Evolutionary conservation across 257 asterid genomes (phyloP).

Genomic region (Nyctanthes arbortristis): DNA sequence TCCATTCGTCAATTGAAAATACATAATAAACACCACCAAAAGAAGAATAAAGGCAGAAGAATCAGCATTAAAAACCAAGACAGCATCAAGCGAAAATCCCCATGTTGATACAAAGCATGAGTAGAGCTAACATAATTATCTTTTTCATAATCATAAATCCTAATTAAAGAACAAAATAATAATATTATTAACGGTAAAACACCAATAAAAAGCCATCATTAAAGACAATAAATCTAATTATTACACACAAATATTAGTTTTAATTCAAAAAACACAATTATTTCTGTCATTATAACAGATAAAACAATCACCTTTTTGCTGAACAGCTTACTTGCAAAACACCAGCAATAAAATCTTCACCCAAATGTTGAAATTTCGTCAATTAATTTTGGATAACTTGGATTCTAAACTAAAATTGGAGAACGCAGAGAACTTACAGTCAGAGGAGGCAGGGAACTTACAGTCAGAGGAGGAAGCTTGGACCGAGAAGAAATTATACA

Average conservation of each 20-base stretch:
- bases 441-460: no score
- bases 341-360: background rate
- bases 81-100: background rate
- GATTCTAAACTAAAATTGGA: background rate
- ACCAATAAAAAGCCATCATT: conserved; percentile 1
- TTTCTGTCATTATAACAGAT: background rate
- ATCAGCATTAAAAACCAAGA: background rate
- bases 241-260: background rate
- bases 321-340: background rate
- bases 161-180: background rate
- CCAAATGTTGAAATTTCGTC: background rate
- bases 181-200: background rate
- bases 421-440: no score
- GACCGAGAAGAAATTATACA: no score
- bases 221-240: background rate
- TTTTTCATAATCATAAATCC: background rate
- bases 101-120: background rate
- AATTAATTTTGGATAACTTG: background rate
- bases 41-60: background rate
- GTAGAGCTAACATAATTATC: background rate
- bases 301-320: background rate
- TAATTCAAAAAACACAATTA: background rate
- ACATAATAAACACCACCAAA: background rate
- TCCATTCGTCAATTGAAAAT: background rate
- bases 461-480: no score